Base-by-base conservation (phyloP, 352 stramenopile genomes). In the Pythium chondricola region DNA sequence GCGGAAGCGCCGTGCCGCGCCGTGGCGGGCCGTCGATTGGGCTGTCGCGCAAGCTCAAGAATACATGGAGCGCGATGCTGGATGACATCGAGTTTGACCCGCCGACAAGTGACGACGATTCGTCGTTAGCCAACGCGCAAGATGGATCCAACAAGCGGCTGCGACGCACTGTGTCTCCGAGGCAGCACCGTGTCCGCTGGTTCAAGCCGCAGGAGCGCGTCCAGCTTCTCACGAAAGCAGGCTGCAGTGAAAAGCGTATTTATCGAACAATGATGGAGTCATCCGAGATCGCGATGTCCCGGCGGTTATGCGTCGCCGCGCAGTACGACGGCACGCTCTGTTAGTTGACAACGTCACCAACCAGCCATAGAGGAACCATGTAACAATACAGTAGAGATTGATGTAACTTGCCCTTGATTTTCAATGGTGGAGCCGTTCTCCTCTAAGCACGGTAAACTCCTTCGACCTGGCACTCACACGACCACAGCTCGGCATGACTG, bases 1-100 rank as follows among this genome's bases (percentile, higher is more conserved):
- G 71, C 42, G 68, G 66, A 29, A 77, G 67, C 42, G 56, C 65
- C 3, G 65, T 81, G 20, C 69, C 63, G 17, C 66, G 61, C 22
- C 67, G 46, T 32, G 69, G 70, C 7, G 69, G 72, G 0, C 72
- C 72, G 1, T 59, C 67, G 8, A 62, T 82, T 32, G 67, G 68
- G 1, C 53, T 83, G 17, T 58, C 69, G 16, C 46, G 56, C 41
- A 72, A 67, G 46, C 63, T 59, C 45, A 69, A 64, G 56, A 32
- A 35, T 18, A 45, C 67, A 2, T 72, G 63, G 63, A 72, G 51
- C 38, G 55, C 63, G 16, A 52, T 48, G 16, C 54, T 72, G 3
- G 52, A 72, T 17, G 63, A 55, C 11, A 33, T 65, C 20, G 33
- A 54, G 24, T 54, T 26, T 43, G 30, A 44, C 22, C 20, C 37